Conservation (phyloP, 768 basidiomycete genomes). For the Clathrus columnatus region DNA sequence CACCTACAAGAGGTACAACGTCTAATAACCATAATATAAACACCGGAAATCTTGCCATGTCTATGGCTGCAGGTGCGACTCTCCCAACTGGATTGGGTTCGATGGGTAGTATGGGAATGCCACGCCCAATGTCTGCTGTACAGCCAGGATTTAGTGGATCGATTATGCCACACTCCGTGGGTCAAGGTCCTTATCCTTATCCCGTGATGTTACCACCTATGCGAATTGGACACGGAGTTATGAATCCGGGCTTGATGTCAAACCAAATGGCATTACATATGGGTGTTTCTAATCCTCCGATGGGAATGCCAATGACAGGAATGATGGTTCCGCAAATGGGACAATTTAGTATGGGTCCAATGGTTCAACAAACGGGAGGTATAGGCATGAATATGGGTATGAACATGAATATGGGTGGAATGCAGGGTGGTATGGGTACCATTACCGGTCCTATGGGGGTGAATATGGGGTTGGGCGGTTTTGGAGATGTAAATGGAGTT, state of each 20-base stretch:
- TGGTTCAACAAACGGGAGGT: not conserved
- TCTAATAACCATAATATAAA: slow-evolving; percentile 14
- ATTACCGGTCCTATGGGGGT: slow-evolving; percentile 21
- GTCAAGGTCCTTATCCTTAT: not conserved
- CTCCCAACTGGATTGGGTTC: not conserved
- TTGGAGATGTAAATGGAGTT: not conserved
- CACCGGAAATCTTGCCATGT: slow-evolving; percentile 2
- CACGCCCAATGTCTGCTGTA: not conserved
- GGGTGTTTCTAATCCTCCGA: slow-evolving; percentile 4
- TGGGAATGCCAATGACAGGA: slow-evolving; percentile 6
- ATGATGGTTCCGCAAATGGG: slow-evolving; percentile 21
- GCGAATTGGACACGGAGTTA: slow-evolving; percentile 7
- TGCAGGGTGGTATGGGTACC: slow-evolving; percentile 28
- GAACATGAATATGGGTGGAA: slow-evolving; percentile 35
- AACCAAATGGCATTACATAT: slow-evolving; percentile 15
- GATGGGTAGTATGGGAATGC: not conserved
- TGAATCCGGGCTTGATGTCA: slow-evolving; percentile 10
- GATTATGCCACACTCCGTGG: not conserved
- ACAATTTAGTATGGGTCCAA: not conserved
- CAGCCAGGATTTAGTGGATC: not conserved
- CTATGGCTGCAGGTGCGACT: slow-evolving; percentile 2
- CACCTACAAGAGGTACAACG: slow-evolving; percentile 47
- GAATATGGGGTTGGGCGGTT: slow-evolving; percentile 18
- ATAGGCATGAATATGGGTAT: slow-evolving; percentile 15
- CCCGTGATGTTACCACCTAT: slow-evolving; percentile 11